Conservation (phyloP, 2,329 filamentous ascomycete genomes). For the Lomentospora prolificans region DNA sequence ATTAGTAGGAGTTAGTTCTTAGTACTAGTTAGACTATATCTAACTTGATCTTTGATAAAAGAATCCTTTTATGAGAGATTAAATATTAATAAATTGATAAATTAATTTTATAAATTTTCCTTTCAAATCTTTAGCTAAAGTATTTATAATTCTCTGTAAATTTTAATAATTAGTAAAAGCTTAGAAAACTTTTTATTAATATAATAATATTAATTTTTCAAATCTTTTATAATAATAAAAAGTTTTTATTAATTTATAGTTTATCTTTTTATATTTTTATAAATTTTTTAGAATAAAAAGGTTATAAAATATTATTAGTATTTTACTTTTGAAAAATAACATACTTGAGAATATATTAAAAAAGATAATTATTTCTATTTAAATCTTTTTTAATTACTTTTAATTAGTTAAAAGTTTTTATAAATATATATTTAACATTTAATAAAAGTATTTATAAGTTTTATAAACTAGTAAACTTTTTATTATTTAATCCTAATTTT, state of each 20-base stretch:
- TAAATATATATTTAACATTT: not conserved
- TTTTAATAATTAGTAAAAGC: no score
- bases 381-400: not conserved
- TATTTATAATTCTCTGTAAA: no score
- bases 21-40: no score
- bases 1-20: no score
- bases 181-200: no score
- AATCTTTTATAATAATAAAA: not conserved
- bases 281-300: not conserved
- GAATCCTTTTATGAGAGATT: no score
- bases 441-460: not conserved
- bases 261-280: not conserved
- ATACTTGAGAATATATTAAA: not conserved
- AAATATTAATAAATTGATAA: no score
- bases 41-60: no score
- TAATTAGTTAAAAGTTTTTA: not conserved
- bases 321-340: not conserved
- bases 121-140: no score
- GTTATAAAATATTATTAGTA: not conserved
- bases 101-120: no score
- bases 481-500: not conserved
- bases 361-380: not conserved
- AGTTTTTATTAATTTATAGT: no score
- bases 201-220: not conserved
- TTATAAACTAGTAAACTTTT: not conserved